Conservation (phyloP, 129 eudicot genomes). For the Kitagawia praeruptora region DNA sequence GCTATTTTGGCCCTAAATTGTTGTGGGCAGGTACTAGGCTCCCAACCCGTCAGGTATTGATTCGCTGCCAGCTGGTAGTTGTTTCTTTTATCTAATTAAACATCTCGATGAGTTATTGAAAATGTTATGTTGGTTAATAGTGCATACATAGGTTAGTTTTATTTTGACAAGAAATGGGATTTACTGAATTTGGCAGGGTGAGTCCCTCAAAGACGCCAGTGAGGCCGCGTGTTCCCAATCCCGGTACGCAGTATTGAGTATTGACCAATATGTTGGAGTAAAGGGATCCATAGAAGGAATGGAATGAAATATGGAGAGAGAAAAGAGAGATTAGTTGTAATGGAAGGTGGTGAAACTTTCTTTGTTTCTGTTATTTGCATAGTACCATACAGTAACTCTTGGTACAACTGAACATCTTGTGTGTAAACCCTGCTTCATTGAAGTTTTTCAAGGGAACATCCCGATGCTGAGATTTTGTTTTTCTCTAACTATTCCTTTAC, state of each 20-base stretch:
- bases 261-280: slow-evolving; percentile 21
- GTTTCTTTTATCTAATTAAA: background rate
- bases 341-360: slow-evolving; percentile 20
- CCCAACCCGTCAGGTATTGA: slow-evolving; percentile 72
- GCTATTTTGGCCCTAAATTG: slow-evolving; percentile 85
- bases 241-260: slow-evolving; percentile 33
- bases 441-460: slow-evolving; percentile 20
- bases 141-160: background rate
- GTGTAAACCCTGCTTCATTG: slow-evolving; percentile 13
- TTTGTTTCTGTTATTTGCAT: slow-evolving; percentile 21
- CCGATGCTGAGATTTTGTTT: slow-evolving; percentile 18
- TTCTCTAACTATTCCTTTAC: background rate
- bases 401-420: slow-evolving; percentile 8
- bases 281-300: slow-evolving; percentile 18
- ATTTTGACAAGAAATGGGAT: background rate
- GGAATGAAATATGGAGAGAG: slow-evolving; percentile 25
- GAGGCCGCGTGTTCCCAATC: slow-evolving; percentile 66
- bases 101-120: background rate
- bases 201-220: slow-evolving; percentile 99
- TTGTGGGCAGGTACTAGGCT: slow-evolving; percentile 77
- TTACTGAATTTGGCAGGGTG: slow-evolving; percentile 45
- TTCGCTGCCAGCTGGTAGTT: background rate
- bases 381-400: background rate
- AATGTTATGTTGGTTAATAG: background rate
- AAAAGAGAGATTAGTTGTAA: slow-evolving; percentile 23